Evolutionary conservation across 225 moss, liverwort and hornwort species (phyloP).

Genomic region (Ulota crispa): DNA sequence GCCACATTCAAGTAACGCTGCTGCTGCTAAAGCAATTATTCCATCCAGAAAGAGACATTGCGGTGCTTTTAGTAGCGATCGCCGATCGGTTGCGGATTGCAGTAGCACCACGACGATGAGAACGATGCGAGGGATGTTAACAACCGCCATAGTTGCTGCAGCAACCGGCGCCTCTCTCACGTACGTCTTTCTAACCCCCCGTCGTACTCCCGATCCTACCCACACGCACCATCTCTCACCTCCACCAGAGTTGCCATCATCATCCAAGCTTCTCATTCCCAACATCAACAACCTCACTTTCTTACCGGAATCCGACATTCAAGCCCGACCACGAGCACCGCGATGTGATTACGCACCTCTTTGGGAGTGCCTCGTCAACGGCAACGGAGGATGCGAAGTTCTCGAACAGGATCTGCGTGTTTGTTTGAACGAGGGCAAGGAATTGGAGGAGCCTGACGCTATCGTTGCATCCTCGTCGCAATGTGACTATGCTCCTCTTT

Average conservation of each 20-base stretch:
- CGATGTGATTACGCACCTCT: conserved; percentile 41
- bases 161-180: conserved; percentile 15
- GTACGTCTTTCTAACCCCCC: background rate
- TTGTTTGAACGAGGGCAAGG: conserved; percentile 18
- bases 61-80: too few species aligned
- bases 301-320: conserved; percentile 19
- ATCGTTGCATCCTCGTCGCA: background rate
- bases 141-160: conserved; percentile 12
- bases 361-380: conserved; percentile 43
- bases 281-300: conserved; percentile 31
- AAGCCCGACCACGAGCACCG: background rate
- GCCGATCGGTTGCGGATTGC: too few species aligned
- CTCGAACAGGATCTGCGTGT: conserved; percentile 33
- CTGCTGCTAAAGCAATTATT: too few species aligned
- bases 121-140: background rate
- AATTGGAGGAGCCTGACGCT: background rate
- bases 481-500: conserved; percentile 46
- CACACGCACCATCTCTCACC: background rate
- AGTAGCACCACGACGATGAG: background rate
- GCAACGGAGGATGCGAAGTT: conserved; percentile 48
- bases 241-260: conserved; percentile 31
- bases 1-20: too few species aligned
- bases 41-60: too few species aligned
- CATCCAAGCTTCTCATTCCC: conserved; percentile 38
- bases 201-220: background rate